Conservation (phyloP, 257 asterid genomes). For the Petunia secreta region DNA sequence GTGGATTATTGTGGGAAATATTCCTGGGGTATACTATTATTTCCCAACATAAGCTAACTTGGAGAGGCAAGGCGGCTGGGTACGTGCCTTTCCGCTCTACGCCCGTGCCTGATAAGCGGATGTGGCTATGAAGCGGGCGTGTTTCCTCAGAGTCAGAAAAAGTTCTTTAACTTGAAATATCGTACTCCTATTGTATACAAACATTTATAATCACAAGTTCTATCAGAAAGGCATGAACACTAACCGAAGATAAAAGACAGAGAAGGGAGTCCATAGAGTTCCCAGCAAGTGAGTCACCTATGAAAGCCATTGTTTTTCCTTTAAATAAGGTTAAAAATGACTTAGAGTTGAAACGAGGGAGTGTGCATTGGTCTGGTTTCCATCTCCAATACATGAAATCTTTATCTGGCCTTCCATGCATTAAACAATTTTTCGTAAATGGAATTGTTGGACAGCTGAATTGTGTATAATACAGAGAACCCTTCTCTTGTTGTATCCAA, state of each 20-base stretch:
- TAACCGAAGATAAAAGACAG: conserved; percentile 71
- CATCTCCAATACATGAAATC: conserved; percentile 76
- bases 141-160: no score
- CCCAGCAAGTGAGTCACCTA: conserved; percentile 77
- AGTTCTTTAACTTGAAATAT: no score
- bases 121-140: no score
- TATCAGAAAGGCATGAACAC: background rate
- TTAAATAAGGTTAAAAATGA: conserved; percentile 41
- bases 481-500: conserved; percentile 41
- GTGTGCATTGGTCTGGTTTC: conserved; percentile 66
- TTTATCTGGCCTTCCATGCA: conserved; percentile 55
- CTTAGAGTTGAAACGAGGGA: conserved; percentile 52
- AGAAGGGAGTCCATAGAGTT: conserved; percentile 83
- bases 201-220: no score
- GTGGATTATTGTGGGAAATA: no score
- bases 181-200: no score
- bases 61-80: no score
- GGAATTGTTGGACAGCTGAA: conserved; percentile 63
- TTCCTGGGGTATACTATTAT: no score
- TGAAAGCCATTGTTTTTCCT: conserved; percentile 72
- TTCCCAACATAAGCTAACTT: no score
- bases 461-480: conserved; percentile 49
- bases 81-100: no score
- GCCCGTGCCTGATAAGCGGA: no score
- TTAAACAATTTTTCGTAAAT: conserved; percentile 49